Evolutionary conservation across 169 alveolate genomes (phyloP), one percentile per base, ranked within the genome.

Genomic region (Pseudocohnilembus persalinus): DNA sequence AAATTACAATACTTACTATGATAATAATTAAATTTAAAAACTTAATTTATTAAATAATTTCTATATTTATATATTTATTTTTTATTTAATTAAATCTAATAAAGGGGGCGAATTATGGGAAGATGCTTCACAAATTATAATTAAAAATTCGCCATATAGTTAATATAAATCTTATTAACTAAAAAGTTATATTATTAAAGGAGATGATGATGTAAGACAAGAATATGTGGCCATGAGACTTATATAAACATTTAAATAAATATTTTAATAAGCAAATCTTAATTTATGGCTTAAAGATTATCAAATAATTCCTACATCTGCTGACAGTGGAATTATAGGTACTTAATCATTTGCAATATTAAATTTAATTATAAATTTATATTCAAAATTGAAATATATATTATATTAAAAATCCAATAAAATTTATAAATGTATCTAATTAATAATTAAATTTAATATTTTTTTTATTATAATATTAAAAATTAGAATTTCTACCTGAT

Each of bases 271-370:
- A 35, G 92, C 88, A 11, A 83, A 89, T 31, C 84, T 92, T 0
- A 77, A 81, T 29, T 79, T 92, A n/a, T 90, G 92, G 90, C 77
- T 94, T 28, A 90, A 94, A 73, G 92, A 96, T 0, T 95, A 95
- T 81, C 93, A 92, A 85, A 95, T 95, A 27, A 88, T 93, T 20
- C 88, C 91, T 25, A 95, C 96, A 16, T 93, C 96, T 11, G 87
- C 87, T 34, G 89, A 92, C 32, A 91, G 95, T 29, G 97, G 97
- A 29, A 82, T 87, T 29, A 83, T 91, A 26, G 73, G 78, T 80
- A 80, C 16, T 28, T 11, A 80, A 63, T 29, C 20, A 11, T 11
- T 49, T 4, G 26, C 68, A 49, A 49, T 49, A 49, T 11, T 49
- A 49, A 11, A 49, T 49, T 11, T 11, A 49, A 11, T 49, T 11